Evolutionary conservation across 2,329 filamentous ascomycete species (phyloP).

Genomic region (Epichloe scottii): DNA sequence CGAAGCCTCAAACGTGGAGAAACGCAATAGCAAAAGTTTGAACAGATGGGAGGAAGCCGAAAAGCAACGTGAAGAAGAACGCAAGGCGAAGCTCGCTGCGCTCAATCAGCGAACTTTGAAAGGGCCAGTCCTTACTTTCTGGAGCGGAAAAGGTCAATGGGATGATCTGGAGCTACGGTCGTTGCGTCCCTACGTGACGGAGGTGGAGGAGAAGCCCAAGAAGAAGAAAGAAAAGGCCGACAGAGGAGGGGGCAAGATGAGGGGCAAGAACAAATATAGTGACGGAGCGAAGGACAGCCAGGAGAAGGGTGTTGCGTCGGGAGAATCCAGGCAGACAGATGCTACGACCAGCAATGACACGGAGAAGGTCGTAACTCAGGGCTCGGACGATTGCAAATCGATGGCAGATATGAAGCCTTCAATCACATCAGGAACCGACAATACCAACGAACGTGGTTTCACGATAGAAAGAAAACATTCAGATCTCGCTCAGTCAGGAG

Average conservation of each 20-base stretch:
- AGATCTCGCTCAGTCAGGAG: too few species aligned
- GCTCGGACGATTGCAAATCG: background rate
- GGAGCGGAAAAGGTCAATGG: conserved; percentile 84
- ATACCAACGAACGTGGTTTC: background rate
- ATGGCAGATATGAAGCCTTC: background rate
- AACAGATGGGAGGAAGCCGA: conserved; percentile 93
- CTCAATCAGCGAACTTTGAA: conserved; percentile 76
- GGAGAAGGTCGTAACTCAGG: background rate
- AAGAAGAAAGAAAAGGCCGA: conserved; percentile 36
- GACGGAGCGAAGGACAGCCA: conserved; percentile 9
- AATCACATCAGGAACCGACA: background rate
- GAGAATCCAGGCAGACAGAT: conserved; percentile 6
- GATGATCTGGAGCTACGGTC: conserved; percentile 61
- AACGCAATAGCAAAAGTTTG: conserved; percentile 76
- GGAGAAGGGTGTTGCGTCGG: background rate
- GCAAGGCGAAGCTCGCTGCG: conserved; percentile 71
- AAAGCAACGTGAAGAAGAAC: conserved; percentile 73
- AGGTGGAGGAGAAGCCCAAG: conserved; percentile 51
- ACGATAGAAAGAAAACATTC: conserved; percentile 1
- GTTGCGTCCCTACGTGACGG: conserved; percentile 52
- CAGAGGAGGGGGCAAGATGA: conserved; percentile 16
- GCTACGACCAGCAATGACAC: conserved; percentile 6
- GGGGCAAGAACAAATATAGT: conserved; percentile 17
- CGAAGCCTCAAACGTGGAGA: conserved; percentile 73
- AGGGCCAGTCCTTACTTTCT: conserved; percentile 81